Conservation (phyloP, 257 asterid genomes). For the Petunia axillaris region DNA sequence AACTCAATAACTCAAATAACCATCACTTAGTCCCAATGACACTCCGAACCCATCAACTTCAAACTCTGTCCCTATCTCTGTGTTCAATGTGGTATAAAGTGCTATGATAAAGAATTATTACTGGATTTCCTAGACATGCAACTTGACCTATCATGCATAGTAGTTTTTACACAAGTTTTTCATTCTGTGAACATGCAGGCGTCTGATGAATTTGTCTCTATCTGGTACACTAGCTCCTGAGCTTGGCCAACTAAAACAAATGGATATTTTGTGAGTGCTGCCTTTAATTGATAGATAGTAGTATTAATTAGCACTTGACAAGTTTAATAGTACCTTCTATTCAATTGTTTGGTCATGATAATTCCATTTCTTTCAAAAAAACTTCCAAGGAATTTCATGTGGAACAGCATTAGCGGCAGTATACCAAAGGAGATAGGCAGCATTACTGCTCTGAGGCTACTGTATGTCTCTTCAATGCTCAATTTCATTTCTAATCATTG, state of each 20-base stretch:
- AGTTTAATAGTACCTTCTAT: neutral
- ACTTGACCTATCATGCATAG: neutral
- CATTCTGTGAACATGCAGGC: constrained; percentile 48
- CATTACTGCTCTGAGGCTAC: constrained; percentile 55
- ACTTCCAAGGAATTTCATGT: constrained; percentile 79
- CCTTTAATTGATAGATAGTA: neutral
- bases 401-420: constrained; percentile 78
- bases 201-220: constrained; percentile 51
- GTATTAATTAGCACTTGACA: neutral
- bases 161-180: neutral
- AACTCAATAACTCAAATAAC: no score
- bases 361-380: neutral
- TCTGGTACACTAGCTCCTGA: constrained; percentile 83
- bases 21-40: no score
- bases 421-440: constrained; percentile 96
- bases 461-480: constrained; percentile 55
- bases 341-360: neutral
- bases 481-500: neutral
- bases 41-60: no score
- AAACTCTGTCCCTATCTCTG: neutral
- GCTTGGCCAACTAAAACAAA: constrained; percentile 68
- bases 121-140: neutral
- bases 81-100: neutral
- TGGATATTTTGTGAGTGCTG: constrained; percentile 68
- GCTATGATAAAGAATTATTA: neutral